phyloP scores from a whole-genome alignment of 2,329 filamentous ascomycete species.

The Dothistroma septosporum region DNA sequence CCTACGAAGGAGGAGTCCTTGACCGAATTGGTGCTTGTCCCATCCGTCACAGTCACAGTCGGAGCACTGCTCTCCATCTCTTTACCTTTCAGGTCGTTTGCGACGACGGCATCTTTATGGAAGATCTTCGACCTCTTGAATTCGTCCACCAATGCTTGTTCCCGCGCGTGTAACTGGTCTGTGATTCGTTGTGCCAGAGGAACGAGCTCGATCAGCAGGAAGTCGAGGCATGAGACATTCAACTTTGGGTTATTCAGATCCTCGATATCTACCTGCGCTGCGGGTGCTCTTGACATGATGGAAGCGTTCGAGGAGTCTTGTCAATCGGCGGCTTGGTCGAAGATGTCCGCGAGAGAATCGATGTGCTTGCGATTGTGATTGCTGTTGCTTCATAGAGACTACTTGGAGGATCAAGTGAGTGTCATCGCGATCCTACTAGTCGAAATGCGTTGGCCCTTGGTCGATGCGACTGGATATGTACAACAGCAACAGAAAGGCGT shows the following conservation, averaged over 20 bases:
- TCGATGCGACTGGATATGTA: not conserved
- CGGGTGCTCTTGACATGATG: slow-evolving; percentile 14
- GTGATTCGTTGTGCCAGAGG: slow-evolving; percentile 87
- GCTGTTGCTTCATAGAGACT: not conserved
- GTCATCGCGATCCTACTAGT: not conserved
- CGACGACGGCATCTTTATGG: slow-evolving; percentile 11
- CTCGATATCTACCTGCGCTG: slow-evolving; percentile 17
- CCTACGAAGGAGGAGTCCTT: slow-evolving; percentile 1
- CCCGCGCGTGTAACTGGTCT: slow-evolving; percentile 60
- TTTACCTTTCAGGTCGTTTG: slow-evolving; percentile 3
- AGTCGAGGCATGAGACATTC: slow-evolving; percentile 81
- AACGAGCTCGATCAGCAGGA: slow-evolving; percentile 93
- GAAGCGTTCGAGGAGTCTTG: not conserved
- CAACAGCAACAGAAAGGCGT: not conserved
- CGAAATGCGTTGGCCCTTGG: not conserved
- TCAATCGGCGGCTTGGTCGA: not conserved
- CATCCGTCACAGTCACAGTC: slow-evolving; percentile 16
- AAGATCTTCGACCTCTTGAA: slow-evolving; percentile 30
- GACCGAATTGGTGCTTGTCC: slow-evolving; percentile 9
- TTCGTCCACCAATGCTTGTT: slow-evolving; percentile 40
- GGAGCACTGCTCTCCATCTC: slow-evolving; percentile 20
- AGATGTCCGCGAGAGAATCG: not conserved
- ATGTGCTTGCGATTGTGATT: not conserved
- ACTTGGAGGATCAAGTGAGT: not conserved
- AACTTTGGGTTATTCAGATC: slow-evolving; percentile 42